Evolutionary conservation across 805 yeast species (phyloP).

Genomic region (Blastobotrys attinorum): DNA sequence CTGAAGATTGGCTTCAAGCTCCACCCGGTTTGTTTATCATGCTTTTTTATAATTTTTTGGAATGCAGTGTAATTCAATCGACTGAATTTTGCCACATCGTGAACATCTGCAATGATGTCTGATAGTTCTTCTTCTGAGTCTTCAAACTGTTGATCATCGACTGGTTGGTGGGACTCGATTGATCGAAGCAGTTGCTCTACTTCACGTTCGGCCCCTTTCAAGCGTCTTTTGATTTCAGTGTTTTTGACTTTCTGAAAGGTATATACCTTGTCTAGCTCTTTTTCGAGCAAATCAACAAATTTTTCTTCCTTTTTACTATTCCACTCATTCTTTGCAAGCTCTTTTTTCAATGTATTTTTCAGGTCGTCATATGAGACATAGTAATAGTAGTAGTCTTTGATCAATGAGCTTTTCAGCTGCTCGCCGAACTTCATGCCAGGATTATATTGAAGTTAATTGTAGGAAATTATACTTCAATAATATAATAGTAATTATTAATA

Average conservation of each 20-base stretch:
- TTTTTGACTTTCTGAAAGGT: slow-evolving; percentile 84
- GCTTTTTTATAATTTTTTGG: slow-evolving; percentile 93
- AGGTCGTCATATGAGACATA: slow-evolving; percentile 88
- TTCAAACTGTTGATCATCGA: slow-evolving; percentile 61
- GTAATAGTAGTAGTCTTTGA: slow-evolving; percentile 84
- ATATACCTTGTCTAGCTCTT: slow-evolving; percentile 86
- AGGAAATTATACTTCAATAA: too few relatives aligned
- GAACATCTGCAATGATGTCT: slow-evolving; percentile 94
- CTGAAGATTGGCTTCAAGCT: slow-evolving; percentile 86
- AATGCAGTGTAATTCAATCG: slow-evolving; percentile 94
- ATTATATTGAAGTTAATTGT: too few relatives aligned
- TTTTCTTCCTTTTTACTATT: slow-evolving; percentile 69
- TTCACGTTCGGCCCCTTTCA: slow-evolving; percentile 69
- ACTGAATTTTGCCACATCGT: slow-evolving; percentile 90
- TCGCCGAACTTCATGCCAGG: slow-evolving; percentile 98
- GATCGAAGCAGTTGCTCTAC: slow-evolving; percentile 60
- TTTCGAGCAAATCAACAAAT: slow-evolving; percentile 66
- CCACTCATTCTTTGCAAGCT: slow-evolving; percentile 57
- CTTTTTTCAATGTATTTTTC: slow-evolving; percentile 70
- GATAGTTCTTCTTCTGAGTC: slow-evolving; percentile 67
- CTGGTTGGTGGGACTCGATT: slow-evolving; percentile 40
- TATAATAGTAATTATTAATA: too few relatives aligned
- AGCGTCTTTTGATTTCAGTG: slow-evolving; percentile 76
- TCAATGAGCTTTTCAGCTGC: slow-evolving; percentile 79
- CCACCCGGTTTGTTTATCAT: slow-evolving; percentile 80